These are phyloP conservation scores for Chalciporus piperatus DNA, from an alignment of 768 basidiomycete genomes.

Conservation along the genomic window DNA sequence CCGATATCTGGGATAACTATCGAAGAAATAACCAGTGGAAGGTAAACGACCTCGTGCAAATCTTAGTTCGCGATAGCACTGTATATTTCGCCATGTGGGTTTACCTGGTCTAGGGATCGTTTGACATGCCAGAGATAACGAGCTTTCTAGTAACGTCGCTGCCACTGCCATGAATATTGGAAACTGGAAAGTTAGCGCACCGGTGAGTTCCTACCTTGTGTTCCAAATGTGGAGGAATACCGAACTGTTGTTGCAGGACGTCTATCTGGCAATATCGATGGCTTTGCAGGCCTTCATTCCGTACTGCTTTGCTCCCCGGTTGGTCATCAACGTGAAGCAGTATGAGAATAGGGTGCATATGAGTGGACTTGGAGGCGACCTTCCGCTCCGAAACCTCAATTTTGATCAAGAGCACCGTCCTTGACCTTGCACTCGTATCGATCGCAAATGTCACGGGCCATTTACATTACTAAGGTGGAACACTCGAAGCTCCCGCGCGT, in stretches of 20 bases:
- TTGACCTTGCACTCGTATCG: no score
- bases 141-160: conserved; percentile 1
- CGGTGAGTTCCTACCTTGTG: not conserved
- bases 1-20: no score
- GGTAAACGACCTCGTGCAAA: no score
- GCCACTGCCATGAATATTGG: conserved; percentile 5
- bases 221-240: not conserved
- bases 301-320: conserved; percentile 16
- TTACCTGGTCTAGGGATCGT: no score
- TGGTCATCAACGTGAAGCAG: conserved; percentile 16
- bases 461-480: no score
- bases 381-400: not conserved
- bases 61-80: no score
- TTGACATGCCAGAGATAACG: no score
- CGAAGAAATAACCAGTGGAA: no score
- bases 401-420: not conserved
- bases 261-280: conserved; percentile 11
- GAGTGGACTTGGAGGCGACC: not conserved
- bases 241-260: not conserved
- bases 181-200: not conserved
- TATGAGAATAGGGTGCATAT: conserved; percentile 9
- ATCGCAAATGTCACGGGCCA: no score
- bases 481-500: no score
- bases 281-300: conserved; percentile 15
- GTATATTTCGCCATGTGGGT: no score